A percentile compares a stretch with the other conserved stretches of the same genome.
These are phyloP conservation scores for Pichia sp. DNA, from an alignment of 1,139 yeast species.

Conservation along the genomic window DNA sequence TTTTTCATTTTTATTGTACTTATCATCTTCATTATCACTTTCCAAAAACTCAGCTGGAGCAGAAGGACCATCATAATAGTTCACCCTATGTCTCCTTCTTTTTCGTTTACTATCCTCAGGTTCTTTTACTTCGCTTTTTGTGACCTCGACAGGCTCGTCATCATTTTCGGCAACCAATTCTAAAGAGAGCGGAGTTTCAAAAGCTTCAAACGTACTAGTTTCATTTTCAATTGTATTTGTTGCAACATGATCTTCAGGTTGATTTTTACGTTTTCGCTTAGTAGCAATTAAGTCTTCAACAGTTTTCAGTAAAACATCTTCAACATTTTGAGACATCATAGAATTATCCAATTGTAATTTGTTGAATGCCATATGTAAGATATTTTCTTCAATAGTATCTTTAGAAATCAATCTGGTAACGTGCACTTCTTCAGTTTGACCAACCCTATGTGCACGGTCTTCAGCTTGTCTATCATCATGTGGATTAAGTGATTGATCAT, in stretches of 20 bases:
- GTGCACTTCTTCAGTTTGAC: constrained; percentile 95
- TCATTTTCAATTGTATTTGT: neutral
- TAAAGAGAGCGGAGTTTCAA: constrained; percentile 8
- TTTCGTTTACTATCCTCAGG: constrained; percentile 1
- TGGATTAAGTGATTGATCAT: constrained; percentile 93
- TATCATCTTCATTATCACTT: constrained; percentile 1
- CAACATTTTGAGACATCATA: constrained; percentile 47
- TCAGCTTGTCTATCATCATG: constrained; percentile 99
- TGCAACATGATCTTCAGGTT: neutral
- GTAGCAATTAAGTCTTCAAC: constrained; percentile 45
- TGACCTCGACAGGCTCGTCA: constrained; percentile 6
- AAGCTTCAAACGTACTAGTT: constrained; percentile 13
- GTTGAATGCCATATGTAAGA: constrained; percentile 78
- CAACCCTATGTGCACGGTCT: constrained; percentile 95
- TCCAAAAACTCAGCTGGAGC: constrained; percentile 1
- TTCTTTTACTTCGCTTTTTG: neutral
- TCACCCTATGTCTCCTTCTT: constrained; percentile 5
- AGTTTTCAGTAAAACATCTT: constrained; percentile 48
- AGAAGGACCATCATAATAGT: constrained; percentile 8
- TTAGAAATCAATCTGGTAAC: constrained; percentile 81
- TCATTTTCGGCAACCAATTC: constrained; percentile 8
- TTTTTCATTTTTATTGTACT: neutral
- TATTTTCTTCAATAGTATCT: constrained; percentile 83
- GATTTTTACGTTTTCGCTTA: constrained; percentile 5
- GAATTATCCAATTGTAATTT: constrained; percentile 81